Conservation (phyloP, 2,329 filamentous ascomycete genomes). For the Chaetothyriales sp. region DNA sequence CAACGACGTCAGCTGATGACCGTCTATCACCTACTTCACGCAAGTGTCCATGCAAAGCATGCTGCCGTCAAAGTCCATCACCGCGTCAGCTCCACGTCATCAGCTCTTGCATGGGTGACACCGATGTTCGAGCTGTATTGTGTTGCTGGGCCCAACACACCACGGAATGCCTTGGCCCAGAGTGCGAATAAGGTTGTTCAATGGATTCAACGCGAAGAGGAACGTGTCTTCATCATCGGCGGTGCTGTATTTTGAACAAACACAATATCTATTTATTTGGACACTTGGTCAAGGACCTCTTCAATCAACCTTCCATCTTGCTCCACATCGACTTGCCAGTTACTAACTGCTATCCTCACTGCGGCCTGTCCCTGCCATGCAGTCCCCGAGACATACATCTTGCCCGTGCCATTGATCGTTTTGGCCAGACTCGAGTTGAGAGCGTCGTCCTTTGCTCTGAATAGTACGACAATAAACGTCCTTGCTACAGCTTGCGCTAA, state of each 20-base stretch:
- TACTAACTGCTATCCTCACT: conserved; percentile 70
- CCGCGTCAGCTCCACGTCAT: conserved; percentile 51
- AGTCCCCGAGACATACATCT: conserved; percentile 73
- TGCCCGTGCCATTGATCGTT: conserved; percentile 56
- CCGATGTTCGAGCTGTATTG: conserved; percentile 89
- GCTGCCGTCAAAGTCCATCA: conserved; percentile 78
- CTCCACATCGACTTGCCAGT: conserved; percentile 60
- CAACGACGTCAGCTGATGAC: conserved; percentile 48
- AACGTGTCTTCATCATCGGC: conserved; percentile 88
- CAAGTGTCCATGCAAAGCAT: conserved; percentile 68
- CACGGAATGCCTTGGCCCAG: conserved; percentile 54
- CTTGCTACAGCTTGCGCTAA: conserved; percentile 33
- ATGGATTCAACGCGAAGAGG: conserved; percentile 84
- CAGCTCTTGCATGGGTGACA: conserved; percentile 79
- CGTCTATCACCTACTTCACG: conserved; percentile 71
- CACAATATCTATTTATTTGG: background rate
- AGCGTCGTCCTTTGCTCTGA: conserved; percentile 50
- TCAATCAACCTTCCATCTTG: conserved; percentile 52
- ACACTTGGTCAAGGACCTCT: conserved; percentile 42
- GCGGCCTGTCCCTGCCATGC: conserved; percentile 59
- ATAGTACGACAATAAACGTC: conserved; percentile 59
- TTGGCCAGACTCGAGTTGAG: conserved; percentile 54
- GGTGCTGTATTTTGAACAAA: conserved; percentile 68
- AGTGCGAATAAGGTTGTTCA: conserved; percentile 79
- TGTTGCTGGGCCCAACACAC: conserved; percentile 60